Percentiles rank a stretch among this genome's conserved stretches.
Conservation (phyloP, 2,329 filamentous ascomycete species). For the Apiospora marii region DNA sequence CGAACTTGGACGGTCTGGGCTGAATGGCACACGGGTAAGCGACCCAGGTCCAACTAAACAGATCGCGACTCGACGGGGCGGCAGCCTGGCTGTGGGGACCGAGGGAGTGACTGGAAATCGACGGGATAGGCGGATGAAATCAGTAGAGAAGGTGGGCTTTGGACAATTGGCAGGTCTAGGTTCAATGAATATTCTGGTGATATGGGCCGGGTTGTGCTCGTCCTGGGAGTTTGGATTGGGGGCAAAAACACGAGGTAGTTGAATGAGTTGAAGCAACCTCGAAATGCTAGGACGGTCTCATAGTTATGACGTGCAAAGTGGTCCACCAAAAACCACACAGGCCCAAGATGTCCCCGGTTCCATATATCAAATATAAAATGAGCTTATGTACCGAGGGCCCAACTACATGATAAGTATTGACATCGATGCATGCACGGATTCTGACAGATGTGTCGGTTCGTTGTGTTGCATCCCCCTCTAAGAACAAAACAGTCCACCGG, state of each 20-base stretch:
- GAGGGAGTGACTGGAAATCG: background rate
- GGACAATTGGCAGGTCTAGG: background rate
- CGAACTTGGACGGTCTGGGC: background rate
- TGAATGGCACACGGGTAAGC: constrained; percentile 17
- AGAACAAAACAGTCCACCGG: constrained; percentile 15
- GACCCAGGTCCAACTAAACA: constrained; percentile 14
- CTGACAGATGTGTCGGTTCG: background rate
- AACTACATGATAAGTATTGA: background rate
- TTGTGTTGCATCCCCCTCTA: background rate
- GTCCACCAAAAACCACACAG: constrained; percentile 17
- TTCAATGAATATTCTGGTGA: background rate
- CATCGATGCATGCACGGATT: background rate
- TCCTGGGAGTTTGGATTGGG: background rate
- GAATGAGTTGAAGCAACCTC: constrained; percentile 17
- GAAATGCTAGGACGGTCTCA: constrained; percentile 18
- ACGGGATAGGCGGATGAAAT: background rate
- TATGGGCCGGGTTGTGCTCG: background rate
- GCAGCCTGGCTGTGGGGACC: constrained; percentile 15
- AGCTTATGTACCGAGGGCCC: background rate
- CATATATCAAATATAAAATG: background rate
- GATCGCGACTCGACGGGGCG: background rate
- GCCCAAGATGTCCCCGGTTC: constrained; percentile 13
- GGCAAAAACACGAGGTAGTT: background rate
- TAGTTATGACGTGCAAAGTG: constrained; percentile 21
- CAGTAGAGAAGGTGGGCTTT: background rate